Evolutionary conservation across 2,329 filamentous ascomycete species (phyloP).

Genomic region (Venturiaceae sp.): DNA sequence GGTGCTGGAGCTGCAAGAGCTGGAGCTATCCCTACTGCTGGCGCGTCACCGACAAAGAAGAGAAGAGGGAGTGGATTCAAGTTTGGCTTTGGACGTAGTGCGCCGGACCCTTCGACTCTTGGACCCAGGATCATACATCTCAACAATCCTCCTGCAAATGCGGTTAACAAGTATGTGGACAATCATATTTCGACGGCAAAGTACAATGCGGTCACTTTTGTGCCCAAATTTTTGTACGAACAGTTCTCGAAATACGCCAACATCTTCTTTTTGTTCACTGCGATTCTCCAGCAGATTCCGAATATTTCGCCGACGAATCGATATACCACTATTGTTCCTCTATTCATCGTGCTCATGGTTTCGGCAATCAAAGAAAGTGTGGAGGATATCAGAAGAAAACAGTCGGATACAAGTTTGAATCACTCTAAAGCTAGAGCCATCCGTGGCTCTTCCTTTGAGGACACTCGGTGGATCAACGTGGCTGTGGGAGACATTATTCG

Average conservation of each 20-base stretch:
- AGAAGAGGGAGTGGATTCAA: conserved; percentile 64
- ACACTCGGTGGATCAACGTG: conserved; percentile 90
- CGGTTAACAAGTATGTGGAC: conserved; percentile 80
- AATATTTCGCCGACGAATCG: conserved; percentile 88
- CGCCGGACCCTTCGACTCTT: conserved; percentile 80
- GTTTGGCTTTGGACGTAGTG: conserved; percentile 79
- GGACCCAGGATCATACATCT: conserved; percentile 89
- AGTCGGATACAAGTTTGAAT: conserved; percentile 79
- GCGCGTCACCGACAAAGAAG: conserved; percentile 29
- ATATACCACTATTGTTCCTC: conserved; percentile 94
- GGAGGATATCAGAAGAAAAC: conserved; percentile 84
- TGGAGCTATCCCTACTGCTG: conserved; percentile 29
- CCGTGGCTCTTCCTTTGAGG: conserved; percentile 72
- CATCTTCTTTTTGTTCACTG: conserved; percentile 97
- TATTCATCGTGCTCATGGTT: conserved; percentile 82
- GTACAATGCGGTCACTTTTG: conserved; percentile 86
- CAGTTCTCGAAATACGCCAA: conserved; percentile 99
- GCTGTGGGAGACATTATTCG: conserved; percentile 86
- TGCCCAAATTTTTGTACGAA: conserved; percentile 95
- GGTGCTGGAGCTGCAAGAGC: conserved; percentile 36
- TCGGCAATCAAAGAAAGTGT: conserved; percentile 91
- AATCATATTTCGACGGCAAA: conserved; percentile 98
- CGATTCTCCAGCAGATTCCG: conserved; percentile 88
- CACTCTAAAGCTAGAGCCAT: conserved; percentile 76
- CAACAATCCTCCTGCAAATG: conserved; percentile 92